Conservation (phyloP, 805 yeast species). For the Candida coquimbonensis region DNA sequence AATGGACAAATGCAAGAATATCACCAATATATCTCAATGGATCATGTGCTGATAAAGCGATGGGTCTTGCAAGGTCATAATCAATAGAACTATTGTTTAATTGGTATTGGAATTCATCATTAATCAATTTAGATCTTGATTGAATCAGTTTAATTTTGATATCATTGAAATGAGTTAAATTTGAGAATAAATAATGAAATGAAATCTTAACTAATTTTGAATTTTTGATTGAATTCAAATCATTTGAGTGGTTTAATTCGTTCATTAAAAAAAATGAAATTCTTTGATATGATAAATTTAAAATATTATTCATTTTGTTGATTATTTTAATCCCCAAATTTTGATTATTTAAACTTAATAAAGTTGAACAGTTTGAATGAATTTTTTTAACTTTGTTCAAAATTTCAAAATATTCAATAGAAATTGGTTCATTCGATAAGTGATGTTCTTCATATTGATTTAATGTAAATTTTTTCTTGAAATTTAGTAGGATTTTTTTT, state of each 20-base stretch:
- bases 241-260: slow-evolving; percentile 17
- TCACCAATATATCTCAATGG: slow-evolving; percentile 82
- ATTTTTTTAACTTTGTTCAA: slow-evolving; percentile 58
- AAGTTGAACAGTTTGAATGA: slow-evolving; percentile 57
- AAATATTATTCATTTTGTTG: slow-evolving; percentile 43
- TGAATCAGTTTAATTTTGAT: slow-evolving; percentile 59
- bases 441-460: slow-evolving; percentile 65
- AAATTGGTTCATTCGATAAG: slow-evolving; percentile 35
- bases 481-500: slow-evolving; percentile 42
- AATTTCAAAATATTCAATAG: slow-evolving; percentile 50
- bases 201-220: slow-evolving; percentile 26
- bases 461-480: slow-evolving; percentile 59
- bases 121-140: slow-evolving; percentile 56
- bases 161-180: slow-evolving; percentile 45
- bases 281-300: slow-evolving; percentile 48
- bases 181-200: slow-evolving; percentile 29
- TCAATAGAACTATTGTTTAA: slow-evolving; percentile 25
- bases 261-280: slow-evolving; percentile 37
- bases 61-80: slow-evolving; percentile 33
- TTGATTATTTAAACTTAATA: slow-evolving; percentile 65
- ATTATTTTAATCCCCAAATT: slow-evolving; percentile 60
- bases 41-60: slow-evolving; percentile 66
- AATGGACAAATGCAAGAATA: slow-evolving; percentile 80
- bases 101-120: slow-evolving; percentile 63
- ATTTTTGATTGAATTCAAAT: slow-evolving; percentile 2